Evolutionary conservation across 164 flowering plant genomes (phyloP).

Genomic region (Echeveria elegans): DNA sequence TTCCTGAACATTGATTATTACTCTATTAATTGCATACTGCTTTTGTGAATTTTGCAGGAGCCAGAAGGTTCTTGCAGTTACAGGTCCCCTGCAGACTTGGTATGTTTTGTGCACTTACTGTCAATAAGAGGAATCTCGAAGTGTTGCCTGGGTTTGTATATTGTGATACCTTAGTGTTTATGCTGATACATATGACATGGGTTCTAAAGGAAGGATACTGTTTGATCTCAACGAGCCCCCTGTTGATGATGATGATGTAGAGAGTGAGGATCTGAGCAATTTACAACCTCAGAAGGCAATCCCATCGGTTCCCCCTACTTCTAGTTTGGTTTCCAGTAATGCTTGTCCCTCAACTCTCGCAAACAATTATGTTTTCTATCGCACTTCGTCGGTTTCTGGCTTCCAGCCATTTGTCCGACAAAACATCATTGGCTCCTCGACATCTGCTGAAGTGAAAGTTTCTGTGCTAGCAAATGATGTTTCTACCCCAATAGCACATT

Average conservation of each 20-base stretch:
- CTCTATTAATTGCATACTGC: background rate
- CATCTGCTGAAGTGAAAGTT: conserved; percentile 21
- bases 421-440: conserved; percentile 24
- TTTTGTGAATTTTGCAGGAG: background rate
- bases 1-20: background rate
- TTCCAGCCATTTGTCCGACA: conserved; percentile 79
- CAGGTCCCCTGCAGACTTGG: conserved; percentile 3
- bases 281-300: conserved; percentile 59
- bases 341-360: conserved; percentile 29
- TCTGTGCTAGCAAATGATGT: conserved; percentile 16
- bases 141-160: conserved; percentile 4
- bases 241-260: conserved; percentile 48
- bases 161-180: conserved; percentile 32
- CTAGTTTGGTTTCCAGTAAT: conserved; percentile 34
- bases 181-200: conserved; percentile 69
- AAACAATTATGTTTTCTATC: conserved; percentile 63
- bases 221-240: conserved; percentile 98
- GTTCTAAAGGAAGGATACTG: conserved; percentile 65
- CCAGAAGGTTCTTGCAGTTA: background rate
- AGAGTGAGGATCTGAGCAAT: conserved; percentile 19
- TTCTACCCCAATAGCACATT: conserved; percentile 21
- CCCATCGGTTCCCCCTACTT: conserved; percentile 34
- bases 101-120: conserved; percentile 23
- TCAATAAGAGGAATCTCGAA: conserved; percentile 16
- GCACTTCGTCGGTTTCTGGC: conserved; percentile 81